Evolutionary conservation across 768 basidiomycete species (phyloP).

Genomic region (Tubosaeta brunneosetosa): DNA sequence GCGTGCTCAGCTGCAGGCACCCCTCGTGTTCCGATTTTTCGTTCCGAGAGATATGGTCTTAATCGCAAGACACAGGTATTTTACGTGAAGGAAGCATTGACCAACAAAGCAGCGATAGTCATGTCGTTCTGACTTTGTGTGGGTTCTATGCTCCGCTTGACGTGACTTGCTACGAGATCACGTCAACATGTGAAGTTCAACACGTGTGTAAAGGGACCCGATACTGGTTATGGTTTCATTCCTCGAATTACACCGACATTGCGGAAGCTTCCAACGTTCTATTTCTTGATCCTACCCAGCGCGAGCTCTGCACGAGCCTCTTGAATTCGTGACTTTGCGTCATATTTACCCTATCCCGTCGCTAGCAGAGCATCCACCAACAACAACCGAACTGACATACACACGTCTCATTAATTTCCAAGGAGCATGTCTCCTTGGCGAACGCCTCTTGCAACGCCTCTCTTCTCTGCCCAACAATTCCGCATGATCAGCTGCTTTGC

Average conservation of each 20-base stretch:
- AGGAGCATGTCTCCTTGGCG: slow-evolving; percentile 24
- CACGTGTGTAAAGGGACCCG: slow-evolving; percentile 18
- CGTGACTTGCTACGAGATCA: slow-evolving; percentile 10
- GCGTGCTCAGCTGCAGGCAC: slow-evolving; percentile 22
- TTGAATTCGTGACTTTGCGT: not conserved
- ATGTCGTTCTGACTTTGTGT: not conserved
- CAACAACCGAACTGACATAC: slow-evolving; percentile 14
- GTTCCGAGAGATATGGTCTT: slow-evolving; percentile 3
- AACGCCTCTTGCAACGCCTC: slow-evolving; percentile 18
- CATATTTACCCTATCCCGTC: not conserved
- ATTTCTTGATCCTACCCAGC: slow-evolving; percentile 15
- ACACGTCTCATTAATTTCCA: slow-evolving; percentile 25
- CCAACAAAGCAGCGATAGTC: not conserved
- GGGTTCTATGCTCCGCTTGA: not conserved
- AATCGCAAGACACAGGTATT: slow-evolving; percentile 6
- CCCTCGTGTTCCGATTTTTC: slow-evolving; percentile 20
- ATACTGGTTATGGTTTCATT: slow-evolving; percentile 6
- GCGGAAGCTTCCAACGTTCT: slow-evolving; percentile 10
- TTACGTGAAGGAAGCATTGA: slow-evolving; percentile 13
- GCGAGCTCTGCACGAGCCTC: slow-evolving; percentile 3
- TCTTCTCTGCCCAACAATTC: slow-evolving; percentile 26
- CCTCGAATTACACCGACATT: slow-evolving; percentile 6
- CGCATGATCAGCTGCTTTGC: slow-evolving; percentile 23
- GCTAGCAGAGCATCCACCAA: slow-evolving; percentile 2
- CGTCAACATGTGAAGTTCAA: slow-evolving; percentile 2